Percentiles rank a stretch among this genome's conserved stretches.
These are phyloP conservation scores for Aspergillus japonicus DNA, from an alignment of 2,329 filamentous ascomycete genomes.

Conservation along the genomic window DNA sequence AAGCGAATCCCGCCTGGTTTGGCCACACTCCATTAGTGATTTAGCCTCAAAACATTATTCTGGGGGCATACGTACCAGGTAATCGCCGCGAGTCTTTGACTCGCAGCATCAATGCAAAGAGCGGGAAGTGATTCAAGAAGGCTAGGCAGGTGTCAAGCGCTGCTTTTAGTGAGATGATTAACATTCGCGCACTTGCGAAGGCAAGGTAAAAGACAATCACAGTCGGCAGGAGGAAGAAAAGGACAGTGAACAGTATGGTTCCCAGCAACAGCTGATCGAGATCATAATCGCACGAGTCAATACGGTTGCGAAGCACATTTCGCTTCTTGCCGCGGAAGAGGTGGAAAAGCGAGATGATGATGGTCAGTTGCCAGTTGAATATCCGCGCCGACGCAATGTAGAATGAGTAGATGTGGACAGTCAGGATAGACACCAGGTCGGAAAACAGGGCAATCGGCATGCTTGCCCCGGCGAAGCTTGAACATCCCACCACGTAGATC, in stretches of 20 bases:
- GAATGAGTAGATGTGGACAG: slow-evolving; percentile 95
- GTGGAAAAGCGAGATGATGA: slow-evolving; percentile 96
- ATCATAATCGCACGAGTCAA: slow-evolving; percentile 98
- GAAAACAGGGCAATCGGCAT: slow-evolving; percentile 97
- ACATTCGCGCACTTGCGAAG: slow-evolving; percentile 90
- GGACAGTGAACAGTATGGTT: slow-evolving; percentile 91
- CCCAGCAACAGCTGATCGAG: slow-evolving; percentile 93
- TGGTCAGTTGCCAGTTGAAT: slow-evolving; percentile 97
- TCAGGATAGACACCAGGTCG: slow-evolving; percentile 85
- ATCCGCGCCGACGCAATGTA: slow-evolving; percentile 96
- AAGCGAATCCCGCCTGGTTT: slow-evolving; percentile 75
- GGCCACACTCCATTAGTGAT: not conserved
- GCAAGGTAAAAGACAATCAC: slow-evolving; percentile 96
- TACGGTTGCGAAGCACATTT: slow-evolving; percentile 93
- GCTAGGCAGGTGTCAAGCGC: slow-evolving; percentile 87
- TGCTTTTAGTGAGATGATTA: slow-evolving; percentile 90
- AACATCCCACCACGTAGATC: slow-evolving; percentile 90
- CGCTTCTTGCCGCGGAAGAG: slow-evolving; percentile 97
- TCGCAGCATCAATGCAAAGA: slow-evolving; percentile 94
- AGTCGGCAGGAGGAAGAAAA: slow-evolving; percentile 92
- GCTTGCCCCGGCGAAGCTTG: slow-evolving; percentile 91
- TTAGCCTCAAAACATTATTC: slow-evolving; percentile 6
- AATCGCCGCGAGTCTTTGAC: slow-evolving; percentile 88
- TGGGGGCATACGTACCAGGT: slow-evolving; percentile 59
- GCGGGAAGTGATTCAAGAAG: slow-evolving; percentile 93